phyloP scores from a whole-genome alignment of 2,329 filamentous ascomycete genomes.

The Colletotrichum filicis region DNA sequence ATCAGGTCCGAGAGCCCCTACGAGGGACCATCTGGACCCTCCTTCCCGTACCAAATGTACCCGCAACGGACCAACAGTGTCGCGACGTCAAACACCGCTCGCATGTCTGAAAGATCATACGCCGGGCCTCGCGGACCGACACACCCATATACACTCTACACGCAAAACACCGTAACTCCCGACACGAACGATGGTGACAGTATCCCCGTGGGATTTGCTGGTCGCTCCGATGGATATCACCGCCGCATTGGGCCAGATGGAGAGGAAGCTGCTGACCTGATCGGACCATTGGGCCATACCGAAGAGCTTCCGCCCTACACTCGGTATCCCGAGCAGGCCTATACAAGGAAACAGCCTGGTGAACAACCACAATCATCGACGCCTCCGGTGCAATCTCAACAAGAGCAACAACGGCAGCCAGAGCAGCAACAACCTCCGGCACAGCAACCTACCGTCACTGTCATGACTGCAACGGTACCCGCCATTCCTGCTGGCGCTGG shows the following conservation, averaged over 20 bases:
- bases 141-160: slow-evolving; percentile 88
- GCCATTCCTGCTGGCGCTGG: slow-evolving; percentile 68
- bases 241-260: slow-evolving; percentile 81
- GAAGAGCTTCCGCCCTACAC: slow-evolving; percentile 94
- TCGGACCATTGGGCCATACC: slow-evolving; percentile 87
- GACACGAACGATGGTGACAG: slow-evolving; percentile 51
- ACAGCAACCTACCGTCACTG: slow-evolving; percentile 7
- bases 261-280: slow-evolving; percentile 87
- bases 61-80: slow-evolving; percentile 78
- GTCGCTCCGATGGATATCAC: slow-evolving; percentile 73
- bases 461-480: slow-evolving; percentile 32
- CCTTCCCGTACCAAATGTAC: slow-evolving; percentile 88
- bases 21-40: slow-evolving; percentile 77
- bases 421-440: slow-evolving; percentile 22
- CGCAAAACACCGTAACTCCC: slow-evolving; percentile 78
- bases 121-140: slow-evolving; percentile 74
- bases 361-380: slow-evolving; percentile 20
- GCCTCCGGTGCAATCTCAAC: neutral
- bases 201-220: slow-evolving; percentile 81
- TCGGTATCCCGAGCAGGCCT: slow-evolving; percentile 83
- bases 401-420: slow-evolving; percentile 15
- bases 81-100: slow-evolving; percentile 76
- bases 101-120: slow-evolving; percentile 67
- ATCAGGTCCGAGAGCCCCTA: slow-evolving; percentile 71
- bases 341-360: slow-evolving; percentile 59